phyloP scores from a whole-genome alignment of 129 eudicot genomes.

The Centella asiatica region DNA sequence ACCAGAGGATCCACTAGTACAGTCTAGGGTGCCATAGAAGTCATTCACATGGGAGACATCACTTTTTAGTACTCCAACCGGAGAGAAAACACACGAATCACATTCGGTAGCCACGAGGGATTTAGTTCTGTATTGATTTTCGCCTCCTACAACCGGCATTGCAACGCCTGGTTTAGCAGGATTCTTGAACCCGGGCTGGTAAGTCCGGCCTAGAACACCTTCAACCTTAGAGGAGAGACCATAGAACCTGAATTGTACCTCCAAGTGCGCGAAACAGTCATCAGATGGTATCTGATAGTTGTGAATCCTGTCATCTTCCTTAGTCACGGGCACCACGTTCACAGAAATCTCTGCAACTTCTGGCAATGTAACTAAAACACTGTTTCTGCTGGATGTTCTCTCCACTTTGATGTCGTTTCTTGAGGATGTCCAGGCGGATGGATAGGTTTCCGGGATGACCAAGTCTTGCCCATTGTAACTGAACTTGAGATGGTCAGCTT shows the following conservation, averaged over 20 bases:
- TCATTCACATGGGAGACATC: constrained; percentile 14
- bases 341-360: constrained; percentile 34
- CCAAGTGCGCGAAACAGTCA: constrained; percentile 43
- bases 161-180: constrained; percentile 42
- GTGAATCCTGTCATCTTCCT: constrained; percentile 40
- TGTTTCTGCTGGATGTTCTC: constrained; percentile 23
- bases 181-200: constrained; percentile 34
- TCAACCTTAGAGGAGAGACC: constrained; percentile 35
- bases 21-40: constrained; percentile 28
- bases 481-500: constrained; percentile 29
- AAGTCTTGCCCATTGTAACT: constrained; percentile 23
- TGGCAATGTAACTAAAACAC: constrained; percentile 21
- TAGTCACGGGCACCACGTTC: constrained; percentile 33
- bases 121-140: constrained; percentile 41
- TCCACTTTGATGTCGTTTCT: constrained; percentile 25
- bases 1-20: constrained; percentile 19
- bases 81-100: constrained; percentile 30
- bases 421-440: constrained; percentile 24
- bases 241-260: constrained; percentile 34
- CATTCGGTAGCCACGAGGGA: constrained; percentile 38
- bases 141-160: constrained; percentile 67
- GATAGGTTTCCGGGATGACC: constrained; percentile 16
- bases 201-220: constrained; percentile 43
- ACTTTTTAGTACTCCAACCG: constrained; percentile 2
- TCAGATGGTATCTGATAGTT: constrained; percentile 31